A percentile compares a stretch with the other conserved stretches of the same genome.
These are phyloP conservation scores for Akanthomyces muscarius DNA, from an alignment of 2,329 filamentous ascomycete genomes.

Conservation along the genomic window DNA sequence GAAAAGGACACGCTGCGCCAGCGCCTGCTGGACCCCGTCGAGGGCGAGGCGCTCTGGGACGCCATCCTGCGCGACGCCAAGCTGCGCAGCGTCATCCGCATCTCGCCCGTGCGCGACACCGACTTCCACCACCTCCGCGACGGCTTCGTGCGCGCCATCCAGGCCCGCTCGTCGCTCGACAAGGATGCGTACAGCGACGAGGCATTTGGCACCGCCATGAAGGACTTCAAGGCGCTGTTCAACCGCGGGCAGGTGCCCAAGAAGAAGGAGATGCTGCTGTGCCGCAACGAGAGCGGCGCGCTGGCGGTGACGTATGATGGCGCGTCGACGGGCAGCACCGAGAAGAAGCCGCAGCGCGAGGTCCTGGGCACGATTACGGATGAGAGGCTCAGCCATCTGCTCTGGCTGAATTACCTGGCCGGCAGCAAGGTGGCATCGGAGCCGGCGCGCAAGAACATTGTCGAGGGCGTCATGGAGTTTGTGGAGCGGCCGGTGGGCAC, in stretches of 20 bases:
- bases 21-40: conserved; percentile 63
- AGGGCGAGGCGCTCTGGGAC: conserved; percentile 72
- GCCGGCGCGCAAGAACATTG: conserved; percentile 71
- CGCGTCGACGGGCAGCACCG: conserved; percentile 48
- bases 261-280: conserved; percentile 70
- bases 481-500: conserved; percentile 85
- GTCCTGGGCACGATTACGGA: conserved; percentile 69
- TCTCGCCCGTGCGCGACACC: conserved; percentile 88
- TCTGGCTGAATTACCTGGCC: conserved; percentile 89
- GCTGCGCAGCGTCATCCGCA: conserved; percentile 73
- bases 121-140: conserved; percentile 92
- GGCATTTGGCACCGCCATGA: conserved; percentile 69
- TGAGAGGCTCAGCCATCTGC: conserved; percentile 71
- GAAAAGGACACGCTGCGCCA: conserved; percentile 73
- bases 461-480: conserved; percentile 83
- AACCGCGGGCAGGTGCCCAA: conserved; percentile 77
- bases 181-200: conserved; percentile 61
- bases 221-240: conserved; percentile 77
- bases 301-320: conserved; percentile 64
- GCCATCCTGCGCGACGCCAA: conserved; percentile 61
- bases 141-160: conserved; percentile 83
- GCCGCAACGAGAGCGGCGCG: conserved; percentile 60
- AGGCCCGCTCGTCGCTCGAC: conserved; percentile 61
- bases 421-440: conserved; percentile 86
- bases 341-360: conserved; percentile 43